phyloP scores from a whole-genome alignment of 345 rosid species.

The Noccaea caerulescens region DNA sequence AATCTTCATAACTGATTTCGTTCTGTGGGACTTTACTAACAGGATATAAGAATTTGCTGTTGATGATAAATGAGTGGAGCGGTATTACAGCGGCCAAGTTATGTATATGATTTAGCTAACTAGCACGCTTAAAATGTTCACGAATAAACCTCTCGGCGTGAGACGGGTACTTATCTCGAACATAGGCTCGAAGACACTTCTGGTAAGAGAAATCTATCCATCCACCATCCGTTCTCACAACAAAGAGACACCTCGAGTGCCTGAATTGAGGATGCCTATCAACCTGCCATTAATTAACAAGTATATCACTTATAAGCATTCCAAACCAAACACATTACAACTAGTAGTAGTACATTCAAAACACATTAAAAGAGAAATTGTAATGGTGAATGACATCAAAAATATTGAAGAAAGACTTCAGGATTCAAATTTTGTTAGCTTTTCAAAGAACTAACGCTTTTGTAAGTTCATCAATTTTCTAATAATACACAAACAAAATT shows the following conservation, averaged over 20 bases:
- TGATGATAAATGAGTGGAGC: not conserved
- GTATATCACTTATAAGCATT: slow-evolving; percentile 28
- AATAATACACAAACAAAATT: not conserved
- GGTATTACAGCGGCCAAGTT: slow-evolving; percentile 17
- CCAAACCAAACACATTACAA: slow-evolving; percentile 3
- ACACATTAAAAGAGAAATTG: too few relatives aligned
- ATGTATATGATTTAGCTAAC: slow-evolving; percentile 45
- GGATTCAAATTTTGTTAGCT: not conserved
- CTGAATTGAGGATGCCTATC: slow-evolving; percentile 89
- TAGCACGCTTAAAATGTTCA: slow-evolving; percentile 72
- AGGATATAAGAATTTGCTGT: slow-evolving; percentile 13
- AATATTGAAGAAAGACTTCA: not conserved
- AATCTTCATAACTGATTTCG: slow-evolving; percentile 10
- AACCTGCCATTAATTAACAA: slow-evolving; percentile 54
- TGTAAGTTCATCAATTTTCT: not conserved
- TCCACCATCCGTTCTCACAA: slow-evolving; percentile 89
- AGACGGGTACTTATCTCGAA: slow-evolving; percentile 68
- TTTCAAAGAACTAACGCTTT: not conserved
- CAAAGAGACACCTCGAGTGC: slow-evolving; percentile 83
- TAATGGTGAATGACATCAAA: not conserved
- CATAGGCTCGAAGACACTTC: slow-evolving; percentile 82
- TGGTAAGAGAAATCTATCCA: slow-evolving; percentile 98
- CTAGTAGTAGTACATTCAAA: not conserved
- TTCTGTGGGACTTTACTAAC: slow-evolving; percentile 1
- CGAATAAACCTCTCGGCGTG: slow-evolving; percentile 79